These are phyloP conservation scores for Xylaria intraflava DNA, from an alignment of 495 filamentous ascomycete genomes.

Conservation along the genomic window DNA sequence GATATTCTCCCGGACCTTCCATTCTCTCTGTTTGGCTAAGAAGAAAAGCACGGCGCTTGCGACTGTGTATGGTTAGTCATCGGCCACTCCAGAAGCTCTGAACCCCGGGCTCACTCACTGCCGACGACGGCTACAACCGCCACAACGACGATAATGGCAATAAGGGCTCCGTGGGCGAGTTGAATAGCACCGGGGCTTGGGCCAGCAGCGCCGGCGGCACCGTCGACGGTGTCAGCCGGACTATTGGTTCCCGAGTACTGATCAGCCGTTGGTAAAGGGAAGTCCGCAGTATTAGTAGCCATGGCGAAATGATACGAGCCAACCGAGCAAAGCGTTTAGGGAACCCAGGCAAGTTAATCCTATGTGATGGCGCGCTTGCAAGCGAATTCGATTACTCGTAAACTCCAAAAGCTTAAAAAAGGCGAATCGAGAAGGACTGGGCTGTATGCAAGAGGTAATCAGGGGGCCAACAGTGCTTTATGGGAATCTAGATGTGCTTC, in stretches of 20 bases:
- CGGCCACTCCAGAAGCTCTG: not conserved
- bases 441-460: slow-evolving; percentile 4
- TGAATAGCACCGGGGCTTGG: slow-evolving; percentile 40
- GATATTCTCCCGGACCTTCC: slow-evolving; percentile 48
- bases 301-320: slow-evolving; percentile 10
- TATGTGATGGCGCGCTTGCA: not conserved
- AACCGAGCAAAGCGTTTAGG: not conserved
- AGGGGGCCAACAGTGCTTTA: not conserved
- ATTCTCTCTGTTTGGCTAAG: slow-evolving; percentile 51
- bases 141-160: slow-evolving; percentile 57
- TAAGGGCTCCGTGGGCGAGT: slow-evolving; percentile 52
- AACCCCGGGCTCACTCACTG: slow-evolving; percentile 36
- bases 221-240: slow-evolving; percentile 28
- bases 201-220: slow-evolving; percentile 50
- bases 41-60: slow-evolving; percentile 45
- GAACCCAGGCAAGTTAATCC: not conserved
- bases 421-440: slow-evolving; percentile 1
- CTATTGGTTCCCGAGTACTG: slow-evolving; percentile 21
- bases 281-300: slow-evolving; percentile 17
- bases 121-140: slow-evolving; percentile 50
- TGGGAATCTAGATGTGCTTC: not conserved
- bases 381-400: not conserved
- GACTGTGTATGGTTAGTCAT: slow-evolving; percentile 31
- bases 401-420: not conserved
- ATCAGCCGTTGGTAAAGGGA: slow-evolving; percentile 34